A percentile compares a stretch with the other conserved stretches of the same genome.
Evolutionary conservation across 2,329 filamentous ascomycete genomes (phyloP).

Genomic region (Trichoderma sp.): DNA sequence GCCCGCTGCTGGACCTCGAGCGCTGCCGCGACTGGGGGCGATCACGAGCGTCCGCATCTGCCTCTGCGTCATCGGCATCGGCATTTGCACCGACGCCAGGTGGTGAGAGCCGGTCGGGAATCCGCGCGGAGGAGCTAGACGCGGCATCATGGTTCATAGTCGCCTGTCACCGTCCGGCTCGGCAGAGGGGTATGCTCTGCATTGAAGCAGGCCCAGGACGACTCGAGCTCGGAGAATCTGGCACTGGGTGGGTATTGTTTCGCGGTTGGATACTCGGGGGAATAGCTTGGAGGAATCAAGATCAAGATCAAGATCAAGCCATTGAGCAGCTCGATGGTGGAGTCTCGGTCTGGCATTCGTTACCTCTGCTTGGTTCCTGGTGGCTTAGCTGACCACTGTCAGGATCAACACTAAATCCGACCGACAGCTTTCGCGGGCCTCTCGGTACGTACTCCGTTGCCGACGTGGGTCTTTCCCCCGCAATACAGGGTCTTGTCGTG

Average conservation of each 20-base stretch:
- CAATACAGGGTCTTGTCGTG: slow-evolving; percentile 25
- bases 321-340: slow-evolving; percentile 10
- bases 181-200: slow-evolving; percentile 28
- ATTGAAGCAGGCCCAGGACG: slow-evolving; percentile 19
- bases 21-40: slow-evolving; percentile 22
- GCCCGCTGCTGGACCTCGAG: slow-evolving; percentile 27
- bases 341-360: neutral
- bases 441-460: slow-evolving; percentile 20
- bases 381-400: slow-evolving; percentile 3
- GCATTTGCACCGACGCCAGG: slow-evolving; percentile 22
- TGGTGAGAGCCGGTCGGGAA: slow-evolving; percentile 25
- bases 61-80: slow-evolving; percentile 19
- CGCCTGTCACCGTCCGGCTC: slow-evolving; percentile 38
- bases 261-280: neutral
- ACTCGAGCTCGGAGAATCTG: neutral
- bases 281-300: neutral
- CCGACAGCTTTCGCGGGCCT: neutral
- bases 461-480: slow-evolving; percentile 8
- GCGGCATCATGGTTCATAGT: slow-evolving; percentile 56
- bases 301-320: neutral
- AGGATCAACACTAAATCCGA: slow-evolving; percentile 25
- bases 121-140: slow-evolving; percentile 43
- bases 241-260: neutral
- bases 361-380: neutral
- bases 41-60: slow-evolving; percentile 4